Evolutionary conservation across 306 rosid genomes (phyloP).

Genomic region (Vigna hirtella): DNA sequence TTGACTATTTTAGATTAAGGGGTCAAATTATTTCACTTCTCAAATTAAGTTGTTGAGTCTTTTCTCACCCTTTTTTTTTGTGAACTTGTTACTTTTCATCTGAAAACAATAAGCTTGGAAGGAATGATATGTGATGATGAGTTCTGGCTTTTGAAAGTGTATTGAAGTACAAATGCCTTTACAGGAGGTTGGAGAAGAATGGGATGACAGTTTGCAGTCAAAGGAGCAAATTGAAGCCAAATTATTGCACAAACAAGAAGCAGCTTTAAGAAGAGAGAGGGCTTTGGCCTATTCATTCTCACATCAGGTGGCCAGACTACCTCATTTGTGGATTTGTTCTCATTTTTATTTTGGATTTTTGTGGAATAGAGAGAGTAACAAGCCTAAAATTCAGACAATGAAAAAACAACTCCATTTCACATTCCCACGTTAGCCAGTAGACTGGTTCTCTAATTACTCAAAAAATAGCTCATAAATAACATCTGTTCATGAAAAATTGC

Average conservation of each 20-base stretch:
- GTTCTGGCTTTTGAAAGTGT: neutral
- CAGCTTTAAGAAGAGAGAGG: slow-evolving; percentile 85
- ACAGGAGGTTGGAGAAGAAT: slow-evolving; percentile 62
- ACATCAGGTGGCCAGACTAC: slow-evolving; percentile 68
- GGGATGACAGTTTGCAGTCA: slow-evolving; percentile 71
- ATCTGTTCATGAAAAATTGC: neutral
- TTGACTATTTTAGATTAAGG: too few species aligned
- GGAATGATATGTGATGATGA: neutral
- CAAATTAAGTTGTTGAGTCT: too few species aligned
- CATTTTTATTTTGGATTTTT: slow-evolving; percentile 17
- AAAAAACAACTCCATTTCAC: neutral
- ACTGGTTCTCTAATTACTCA: neutral
- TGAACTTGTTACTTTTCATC: slow-evolving; percentile 1
- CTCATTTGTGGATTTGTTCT: neutral
- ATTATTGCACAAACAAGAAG: slow-evolving; percentile 64
- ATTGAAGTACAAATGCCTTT: slow-evolving; percentile 32
- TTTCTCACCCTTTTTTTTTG: neutral
- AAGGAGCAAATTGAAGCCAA: slow-evolving; percentile 77
- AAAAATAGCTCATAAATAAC: neutral
- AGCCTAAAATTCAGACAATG: neutral
- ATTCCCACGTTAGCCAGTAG: slow-evolving; percentile 1
- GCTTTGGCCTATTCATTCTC: slow-evolving; percentile 89
- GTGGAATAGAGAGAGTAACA: neutral
- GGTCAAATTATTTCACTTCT: too few species aligned
- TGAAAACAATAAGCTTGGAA: neutral